Base-by-base conservation (phyloP, 345 rosid species). In the Corchorus capsularis region DNA sequence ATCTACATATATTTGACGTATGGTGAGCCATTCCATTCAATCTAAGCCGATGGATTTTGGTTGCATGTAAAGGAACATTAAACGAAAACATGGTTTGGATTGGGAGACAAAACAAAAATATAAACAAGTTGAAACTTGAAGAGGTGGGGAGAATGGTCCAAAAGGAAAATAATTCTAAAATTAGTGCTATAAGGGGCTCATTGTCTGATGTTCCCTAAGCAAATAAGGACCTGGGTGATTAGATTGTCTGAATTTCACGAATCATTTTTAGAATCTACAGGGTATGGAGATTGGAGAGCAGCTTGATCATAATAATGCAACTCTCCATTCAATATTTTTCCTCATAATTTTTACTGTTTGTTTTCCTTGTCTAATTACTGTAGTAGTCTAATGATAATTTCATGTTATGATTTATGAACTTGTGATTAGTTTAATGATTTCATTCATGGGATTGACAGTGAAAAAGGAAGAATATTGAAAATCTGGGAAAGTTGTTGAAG, bases 151-250 rank as follows among this genome's bases (percentile, higher is more conserved):
- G 27, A 27, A 68, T 78, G 84, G 84, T 43, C 79, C 74, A 52
- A 27, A 27, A 27, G 27, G 27, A 27, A 83, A 64, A 68, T 46
- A 82, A 78, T 78, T 73, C 47, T 46, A 63, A 77, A 83, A 55
- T 14, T 27, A 39, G 63, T 54, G 80, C 66, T 79, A 27, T 73
- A 27, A 27, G 27, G 27, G 12, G 62, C 67, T 65, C 75, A 39
- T 52, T 78, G 84, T 82, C 84, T 84, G 77, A 68, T 77, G 79
- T 82, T 75, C 64, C 83, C 85, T 78, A 63, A 74, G 59, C 84
- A 74, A 27, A 27, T 45, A 14, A 63, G 74, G 52, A 37, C 82
- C 75, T 20, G 68, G 68, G 63, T 55, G 67, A 64, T 76, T 54
- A 71, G 70, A 78, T 73, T 67, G 69, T 66, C 63, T 60, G 76